Conservation (phyloP, 805 yeast genomes). For the Lachancea meyersii region DNA sequence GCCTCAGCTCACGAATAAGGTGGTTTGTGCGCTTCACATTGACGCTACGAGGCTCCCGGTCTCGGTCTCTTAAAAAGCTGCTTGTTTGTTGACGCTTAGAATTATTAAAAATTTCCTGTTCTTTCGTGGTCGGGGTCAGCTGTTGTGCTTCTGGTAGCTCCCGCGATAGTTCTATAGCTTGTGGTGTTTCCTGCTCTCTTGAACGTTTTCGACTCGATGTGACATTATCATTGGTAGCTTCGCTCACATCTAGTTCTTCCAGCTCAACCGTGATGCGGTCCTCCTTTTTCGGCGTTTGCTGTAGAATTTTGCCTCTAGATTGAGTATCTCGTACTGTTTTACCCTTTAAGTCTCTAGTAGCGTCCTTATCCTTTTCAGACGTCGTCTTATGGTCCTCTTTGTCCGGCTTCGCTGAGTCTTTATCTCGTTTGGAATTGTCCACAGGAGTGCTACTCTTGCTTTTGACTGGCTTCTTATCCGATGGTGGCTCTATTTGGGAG, state of each 20-base stretch:
- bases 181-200: not conserved
- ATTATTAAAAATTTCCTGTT: not conserved
- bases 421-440: conserved; percentile 6
- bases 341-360: not conserved
- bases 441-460: conserved; percentile 12
- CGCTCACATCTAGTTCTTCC: not conserved
- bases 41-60: not conserved
- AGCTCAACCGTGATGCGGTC: not conserved
- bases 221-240: not conserved
- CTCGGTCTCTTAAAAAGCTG: not conserved
- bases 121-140: not conserved
- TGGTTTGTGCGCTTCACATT: not conserved
- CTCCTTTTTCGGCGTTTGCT: not conserved
- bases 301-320: not conserved
- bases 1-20: not conserved
- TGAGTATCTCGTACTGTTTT: not conserved
- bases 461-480: conserved; percentile 7
- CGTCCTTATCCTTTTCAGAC: not conserved
- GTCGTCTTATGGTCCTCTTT: conserved; percentile 1
- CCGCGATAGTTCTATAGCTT: not conserved
- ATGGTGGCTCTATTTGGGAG: conserved; percentile 8
- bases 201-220: not conserved
- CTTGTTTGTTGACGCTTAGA: conserved; percentile 4
- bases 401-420: conserved; percentile 2
- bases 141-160: not conserved